Evolutionary conservation across 139 green algal species (phyloP), one percentile per base, ranked within the genome.

Genomic region (Nannochloris sp.): DNA sequence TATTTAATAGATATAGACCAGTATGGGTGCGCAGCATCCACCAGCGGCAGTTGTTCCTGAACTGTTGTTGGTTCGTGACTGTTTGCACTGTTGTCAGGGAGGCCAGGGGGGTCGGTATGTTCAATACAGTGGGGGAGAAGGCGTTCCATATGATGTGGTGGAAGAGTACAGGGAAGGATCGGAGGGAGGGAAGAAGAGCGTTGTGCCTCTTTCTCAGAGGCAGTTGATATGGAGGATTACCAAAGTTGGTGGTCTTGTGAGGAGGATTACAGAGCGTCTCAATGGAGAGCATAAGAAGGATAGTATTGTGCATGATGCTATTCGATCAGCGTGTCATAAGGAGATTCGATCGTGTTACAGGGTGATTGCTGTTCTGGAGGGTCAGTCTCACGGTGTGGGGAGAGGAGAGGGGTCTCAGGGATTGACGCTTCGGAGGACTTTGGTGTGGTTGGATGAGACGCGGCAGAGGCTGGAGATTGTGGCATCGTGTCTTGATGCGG

Each of bases 361-460:
- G 25, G 68, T 97, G 6, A 76, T 97, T 69, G 90, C 91, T 14
- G 77, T 92, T 57, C 73, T 97, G 61, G 84, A 97, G 71, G 62
- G 66, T 10, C 85, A 92, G 65, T 59, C 76, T 44, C 43, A 63
- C 58, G 57, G 14, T 13, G 26, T 51, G 31, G 2, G 62, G 16
- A 20, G 49, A 37, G 30, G 10, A 31, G 5, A 28, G 49, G 10
- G 12, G 4, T 16, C 37, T 48, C 37, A 13, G 16, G 43, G 10
- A 10, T 73, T 97, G 9, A 92, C 86, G 6, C 70, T 97, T 30
- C 77, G 84, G 14, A 84, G 89, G 5, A 79, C 97, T 64, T 40
- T 66, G 23, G 77, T 93, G 28, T 97, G 91, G 91, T 72, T 96
- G 45, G 62, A 69, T 0, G 87, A 97, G 77, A 84, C 89, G 5